Base-by-base conservation (phyloP, 192 early-diverging fungal species). In the Chytriomyces sp. region DNA sequence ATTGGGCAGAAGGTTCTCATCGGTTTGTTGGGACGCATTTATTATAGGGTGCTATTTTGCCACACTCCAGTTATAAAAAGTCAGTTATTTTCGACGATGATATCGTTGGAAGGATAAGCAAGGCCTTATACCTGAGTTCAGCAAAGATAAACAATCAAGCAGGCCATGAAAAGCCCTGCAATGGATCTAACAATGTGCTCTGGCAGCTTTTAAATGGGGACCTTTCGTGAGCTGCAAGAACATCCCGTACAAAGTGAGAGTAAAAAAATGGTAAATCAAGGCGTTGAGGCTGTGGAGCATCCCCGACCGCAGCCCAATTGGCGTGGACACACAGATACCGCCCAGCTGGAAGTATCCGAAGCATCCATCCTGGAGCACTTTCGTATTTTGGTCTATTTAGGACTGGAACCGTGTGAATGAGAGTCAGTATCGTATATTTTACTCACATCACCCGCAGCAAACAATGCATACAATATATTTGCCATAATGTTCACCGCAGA, bases 401-500 rank as follows among this genome's bases (percentile, higher is more conserved):
- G 22, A 36, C 7, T 10, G 52, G n/a, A 55, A 26, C 17, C 14
- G 22, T 6, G 3, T 32, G 0, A 19, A 22, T 0, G 3, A 1
- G 3, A 17, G 61, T 34, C 17, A 41, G 52, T 12, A 65, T 22
- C 38, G 52, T 14, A 62, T 0, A 22, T 71, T 34, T 75, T 31
- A 67, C 72, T 78, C 80, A 91, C 83, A 65, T 85, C 84, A 26
- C 88, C 89, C 1, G 92, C 95, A 0, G 94, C 88, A 83, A 99
- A 97, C 41, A 99, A 77, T 26, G 87, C 60, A 59, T 99, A 94
- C 36, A 99, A 77, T n/a, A 95, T 94, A 62, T 93, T 89, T 19
- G 96, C 94, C 1, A 99, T 80, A 34, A 96, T 91, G 70, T 99
- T 99, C 62, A 99, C 89, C 3, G 89, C 90, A 3, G 86, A 82